Evolutionary conservation across 2,329 filamentous ascomycete genomes (phyloP).

Genomic region (Exophiala dermatitidis): DNA sequence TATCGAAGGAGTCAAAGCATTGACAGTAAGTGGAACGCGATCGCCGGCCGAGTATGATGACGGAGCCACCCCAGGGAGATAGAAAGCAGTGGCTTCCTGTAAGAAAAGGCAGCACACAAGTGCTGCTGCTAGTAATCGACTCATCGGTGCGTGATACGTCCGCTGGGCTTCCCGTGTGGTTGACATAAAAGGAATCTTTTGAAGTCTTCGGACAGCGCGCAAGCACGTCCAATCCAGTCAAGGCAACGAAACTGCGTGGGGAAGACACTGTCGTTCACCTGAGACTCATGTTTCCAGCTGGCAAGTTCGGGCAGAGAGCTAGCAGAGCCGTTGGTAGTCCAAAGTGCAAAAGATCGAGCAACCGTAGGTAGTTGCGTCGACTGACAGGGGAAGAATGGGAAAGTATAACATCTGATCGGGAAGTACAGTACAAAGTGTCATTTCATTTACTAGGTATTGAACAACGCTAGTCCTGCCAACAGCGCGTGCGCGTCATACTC

Average conservation of each 20-base stretch:
- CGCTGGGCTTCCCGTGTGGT: not conserved
- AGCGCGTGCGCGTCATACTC: not conserved
- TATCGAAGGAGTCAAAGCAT: constrained; percentile 80
- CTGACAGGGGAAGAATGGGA: not conserved
- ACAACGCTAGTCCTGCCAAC: not conserved
- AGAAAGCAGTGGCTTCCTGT: constrained; percentile 57
- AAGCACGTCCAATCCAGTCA: not conserved
- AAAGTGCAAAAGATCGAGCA: not conserved
- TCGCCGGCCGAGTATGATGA: constrained; percentile 80
- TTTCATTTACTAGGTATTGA: not conserved
- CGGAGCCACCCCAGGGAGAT: constrained; percentile 90
- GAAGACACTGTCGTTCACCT: not conserved
- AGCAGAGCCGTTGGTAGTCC: no score
- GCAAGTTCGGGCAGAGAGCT: not conserved
- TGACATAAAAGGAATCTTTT: not conserved
- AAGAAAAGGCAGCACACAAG: constrained; percentile 10
- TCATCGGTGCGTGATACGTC: constrained; percentile 3
- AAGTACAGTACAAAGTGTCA: not conserved
- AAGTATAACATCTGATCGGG: not conserved
- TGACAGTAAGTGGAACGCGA: constrained; percentile 80
- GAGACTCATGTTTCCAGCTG: not conserved
- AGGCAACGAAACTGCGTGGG: not conserved
- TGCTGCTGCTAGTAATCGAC: constrained; percentile 4
- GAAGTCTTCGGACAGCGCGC: not conserved
- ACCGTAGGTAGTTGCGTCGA: not conserved